Evolutionary conservation across 1,139 yeast species (phyloP), one percentile per base, ranked within the genome.

Genomic region (Taphrina populina): DNA sequence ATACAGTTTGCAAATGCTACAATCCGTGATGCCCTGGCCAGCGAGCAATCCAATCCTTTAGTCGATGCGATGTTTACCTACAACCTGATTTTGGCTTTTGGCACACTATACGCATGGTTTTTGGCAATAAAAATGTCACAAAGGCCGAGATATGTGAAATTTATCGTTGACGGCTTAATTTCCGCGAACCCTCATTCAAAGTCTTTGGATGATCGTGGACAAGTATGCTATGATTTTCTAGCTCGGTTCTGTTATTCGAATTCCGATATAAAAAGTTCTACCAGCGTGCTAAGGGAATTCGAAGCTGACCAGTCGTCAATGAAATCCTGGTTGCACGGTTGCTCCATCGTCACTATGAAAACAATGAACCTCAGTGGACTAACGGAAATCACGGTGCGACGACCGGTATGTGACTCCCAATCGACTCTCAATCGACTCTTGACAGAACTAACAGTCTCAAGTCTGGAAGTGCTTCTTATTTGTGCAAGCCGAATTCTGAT

Each of bases 351-450:
- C 1, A 75, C 84, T 2, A 73, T 86, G 35, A 78, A 78, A 49
- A 80, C 88, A 0, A 71, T 81, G 58, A 64, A 71, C 1, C 61
- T 64, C 3, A 76, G 75, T 10, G 94, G 94, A 0, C 74, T 75
- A 13, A 74, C 85, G 0, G 71, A 73, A 15, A 65, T 83, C 1
- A 68, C 77, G 1, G 69, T 83, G 1, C 71, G 94, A 60, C 73
- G 88, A 46, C 85, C 95, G 0, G 82, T 90, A 0, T n/a, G n/a
- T n/a, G n/a, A n/a, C n/a, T n/a, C n/a, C n/a, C 88, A 90, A 0
- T 76, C 79, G n/a, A 20, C 37, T 26, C 17, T 17, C 17, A 4
- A n/a, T 21, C 20, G n/a, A 23, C 13, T 23, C 15, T 32, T 32
- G 37, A n/a, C n/a, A n/a, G n/a, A n/a, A n/a, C 51, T 35, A 35